Evolutionary conservation across 176 grass and related monocot species (phyloP).

Genomic region (Guadua angustifolia): DNA sequence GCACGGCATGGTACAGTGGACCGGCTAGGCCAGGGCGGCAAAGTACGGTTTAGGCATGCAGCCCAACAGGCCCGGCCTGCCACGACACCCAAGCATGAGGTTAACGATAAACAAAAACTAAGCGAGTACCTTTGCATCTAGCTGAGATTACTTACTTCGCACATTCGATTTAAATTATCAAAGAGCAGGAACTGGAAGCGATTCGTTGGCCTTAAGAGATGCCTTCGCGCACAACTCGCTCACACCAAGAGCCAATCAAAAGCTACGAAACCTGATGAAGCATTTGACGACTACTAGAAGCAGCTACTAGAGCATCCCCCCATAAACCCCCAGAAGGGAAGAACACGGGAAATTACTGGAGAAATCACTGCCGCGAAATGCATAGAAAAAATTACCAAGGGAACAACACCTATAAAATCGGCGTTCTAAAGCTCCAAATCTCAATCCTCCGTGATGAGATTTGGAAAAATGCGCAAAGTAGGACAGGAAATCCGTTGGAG

Average conservation of each 20-base stretch:
- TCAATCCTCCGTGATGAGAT: background rate
- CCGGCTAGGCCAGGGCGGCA: too few relatives aligned
- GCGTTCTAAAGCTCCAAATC: background rate
- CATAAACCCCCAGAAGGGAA: background rate
- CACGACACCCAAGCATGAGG: too few relatives aligned
- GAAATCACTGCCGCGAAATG: background rate
- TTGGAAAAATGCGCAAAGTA: background rate
- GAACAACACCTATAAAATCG: constrained; percentile 6
- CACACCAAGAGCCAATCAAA: background rate
- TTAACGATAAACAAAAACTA: background rate
- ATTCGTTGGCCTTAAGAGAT: background rate
- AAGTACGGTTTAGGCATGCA: too few relatives aligned
- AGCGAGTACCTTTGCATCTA: background rate
- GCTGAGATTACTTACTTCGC: background rate
- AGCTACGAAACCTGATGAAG: constrained; percentile 23
- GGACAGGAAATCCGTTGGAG: constrained; percentile 1
- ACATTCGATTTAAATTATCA: background rate
- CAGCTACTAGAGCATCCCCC: background rate
- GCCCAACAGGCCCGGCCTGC: too few relatives aligned
- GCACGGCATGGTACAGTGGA: too few relatives aligned
- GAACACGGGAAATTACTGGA: background rate
- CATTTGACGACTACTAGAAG: background rate
- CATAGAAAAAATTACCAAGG: background rate
- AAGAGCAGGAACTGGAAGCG: background rate
- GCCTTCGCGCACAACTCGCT: background rate